Percentiles rank a stretch among this genome's conserved stretches.
Evolutionary conservation across 225 moss, liverwort and hornwort genomes (phyloP).

Genomic region (Sphagnum tenellum): DNA sequence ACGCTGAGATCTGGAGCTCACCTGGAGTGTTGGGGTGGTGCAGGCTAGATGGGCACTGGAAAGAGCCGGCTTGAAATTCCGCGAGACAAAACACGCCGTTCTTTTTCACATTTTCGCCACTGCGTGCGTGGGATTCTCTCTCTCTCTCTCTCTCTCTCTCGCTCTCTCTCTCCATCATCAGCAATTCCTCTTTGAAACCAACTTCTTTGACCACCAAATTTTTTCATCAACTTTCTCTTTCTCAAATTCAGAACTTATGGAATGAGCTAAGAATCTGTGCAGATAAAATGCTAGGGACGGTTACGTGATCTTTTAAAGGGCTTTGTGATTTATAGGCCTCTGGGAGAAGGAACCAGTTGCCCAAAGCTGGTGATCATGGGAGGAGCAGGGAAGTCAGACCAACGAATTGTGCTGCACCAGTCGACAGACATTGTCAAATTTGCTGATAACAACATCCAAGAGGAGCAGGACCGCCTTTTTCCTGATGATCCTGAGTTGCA

Average conservation of each 20-base stretch:
- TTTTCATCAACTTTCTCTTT: too few species aligned
- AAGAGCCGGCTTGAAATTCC: conserved; percentile 55
- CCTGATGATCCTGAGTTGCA: conserved; percentile 52
- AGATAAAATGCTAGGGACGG: too few species aligned
- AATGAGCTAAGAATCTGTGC: too few species aligned
- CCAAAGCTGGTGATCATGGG: conserved; percentile 74
- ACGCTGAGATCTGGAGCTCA: too few species aligned
- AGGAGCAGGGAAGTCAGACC: conserved; percentile 14
- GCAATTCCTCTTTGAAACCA: too few species aligned
- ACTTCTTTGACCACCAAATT: too few species aligned
- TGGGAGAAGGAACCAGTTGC: conserved; percentile 85
- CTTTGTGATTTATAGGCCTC: conserved; percentile 33
- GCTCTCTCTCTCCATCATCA: too few species aligned
- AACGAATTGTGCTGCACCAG: conserved; percentile 58
- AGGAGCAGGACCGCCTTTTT: conserved; percentile 76
- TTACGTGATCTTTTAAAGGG: too few species aligned
- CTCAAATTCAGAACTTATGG: too few species aligned
- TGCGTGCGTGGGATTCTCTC: conserved; percentile 29
- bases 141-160: too few species aligned
- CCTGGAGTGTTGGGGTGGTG: conserved; percentile 5
- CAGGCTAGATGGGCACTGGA: conserved; percentile 96
- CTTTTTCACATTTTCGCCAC: conserved; percentile 80
- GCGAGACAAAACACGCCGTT: conserved; percentile 78
- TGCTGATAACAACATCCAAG: conserved; percentile 71
- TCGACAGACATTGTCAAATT: conserved; percentile 75